Evolutionary conservation across 2,329 filamentous ascomycete genomes (phyloP).

Genomic region (Sporothrix brasiliensis): DNA sequence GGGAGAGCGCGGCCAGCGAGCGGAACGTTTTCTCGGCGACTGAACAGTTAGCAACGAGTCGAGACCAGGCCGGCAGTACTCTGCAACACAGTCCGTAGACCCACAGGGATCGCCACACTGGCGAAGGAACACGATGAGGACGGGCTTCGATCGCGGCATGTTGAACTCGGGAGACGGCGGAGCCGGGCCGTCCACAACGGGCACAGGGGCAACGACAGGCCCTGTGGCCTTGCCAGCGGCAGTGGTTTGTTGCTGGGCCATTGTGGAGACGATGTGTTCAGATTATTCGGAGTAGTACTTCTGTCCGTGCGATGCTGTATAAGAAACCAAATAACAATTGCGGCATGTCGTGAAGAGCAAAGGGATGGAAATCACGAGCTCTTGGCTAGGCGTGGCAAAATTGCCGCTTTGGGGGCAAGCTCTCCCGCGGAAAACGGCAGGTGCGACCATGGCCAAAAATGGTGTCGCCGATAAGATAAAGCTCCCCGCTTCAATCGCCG

Average conservation of each 20-base stretch:
- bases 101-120: conserved; percentile 76
- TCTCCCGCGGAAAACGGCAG: conserved; percentile 14
- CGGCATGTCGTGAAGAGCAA: not conserved
- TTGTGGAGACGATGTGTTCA: conserved; percentile 29
- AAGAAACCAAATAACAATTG: not conserved
- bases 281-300: not conserved
- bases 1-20: conserved; percentile 56
- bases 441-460: conserved; percentile 10
- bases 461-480: conserved; percentile 31
- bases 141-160: conserved; percentile 59
- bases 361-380: not conserved
- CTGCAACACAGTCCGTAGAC: conserved; percentile 34
- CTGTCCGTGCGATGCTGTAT: not conserved
- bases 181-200: conserved; percentile 58
- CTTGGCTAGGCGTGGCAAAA: conserved; percentile 16
- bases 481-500: conserved; percentile 25
- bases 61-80: not conserved
- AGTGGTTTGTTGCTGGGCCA: conserved; percentile 32
- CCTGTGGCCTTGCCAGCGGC: conserved; percentile 37
- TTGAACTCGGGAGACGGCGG: conserved; percentile 57
- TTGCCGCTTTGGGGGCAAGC: conserved; percentile 7
- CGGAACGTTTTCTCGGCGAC: conserved; percentile 70
- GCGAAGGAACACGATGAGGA: conserved; percentile 67
- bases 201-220: conserved; percentile 48
- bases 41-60: conserved; percentile 40